Percentiles rank a stretch among this genome's conserved stretches.
Evolutionary conservation across 2,329 filamentous ascomycete species (phyloP).

Genomic region (Aureobasidium namibiae): DNA sequence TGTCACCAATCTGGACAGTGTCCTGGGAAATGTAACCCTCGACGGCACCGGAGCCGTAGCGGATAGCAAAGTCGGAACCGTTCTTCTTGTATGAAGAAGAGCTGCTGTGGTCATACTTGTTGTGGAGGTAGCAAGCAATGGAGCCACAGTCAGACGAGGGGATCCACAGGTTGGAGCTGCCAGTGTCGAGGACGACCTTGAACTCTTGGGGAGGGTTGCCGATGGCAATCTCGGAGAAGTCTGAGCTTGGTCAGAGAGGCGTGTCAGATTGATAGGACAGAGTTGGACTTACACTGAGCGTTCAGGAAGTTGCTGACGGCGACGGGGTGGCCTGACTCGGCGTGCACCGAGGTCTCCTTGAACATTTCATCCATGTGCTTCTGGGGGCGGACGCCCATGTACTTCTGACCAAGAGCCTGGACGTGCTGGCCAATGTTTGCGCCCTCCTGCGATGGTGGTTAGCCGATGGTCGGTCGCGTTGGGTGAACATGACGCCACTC

Average conservation of each 20-base stretch:
- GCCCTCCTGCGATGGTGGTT: constrained; percentile 48
- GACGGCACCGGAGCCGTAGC: constrained; percentile 89
- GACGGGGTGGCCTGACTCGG: constrained; percentile 65
- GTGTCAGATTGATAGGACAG: background rate
- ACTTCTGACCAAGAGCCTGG: constrained; percentile 85
- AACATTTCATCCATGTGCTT: constrained; percentile 69
- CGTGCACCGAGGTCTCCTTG: constrained; percentile 60
- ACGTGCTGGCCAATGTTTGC: constrained; percentile 75
- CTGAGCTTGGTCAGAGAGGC: constrained; percentile 36
- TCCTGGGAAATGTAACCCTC: constrained; percentile 92
- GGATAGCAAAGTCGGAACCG: constrained; percentile 83
- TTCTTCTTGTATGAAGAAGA: constrained; percentile 94
- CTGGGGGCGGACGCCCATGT: constrained; percentile 73
- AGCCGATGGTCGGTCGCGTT: constrained; percentile 17
- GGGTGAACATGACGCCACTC: constrained; percentile 32
- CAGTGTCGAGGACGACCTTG: constrained; percentile 98
- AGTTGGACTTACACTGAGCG: constrained; percentile 72
- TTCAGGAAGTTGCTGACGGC: constrained; percentile 97
- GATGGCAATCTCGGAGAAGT: constrained; percentile 94
- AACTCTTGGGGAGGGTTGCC: constrained; percentile 88
- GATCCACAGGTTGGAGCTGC: constrained; percentile 98
- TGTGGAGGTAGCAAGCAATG: constrained; percentile 96
- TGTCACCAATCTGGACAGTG: constrained; percentile 74
- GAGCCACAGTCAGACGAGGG: constrained; percentile 83
- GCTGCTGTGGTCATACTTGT: constrained; percentile 84